Percentiles rank a stretch among this genome's conserved stretches.
Conservation (phyloP, 2,329 filamentous ascomycete genomes). For the Cladobotryum mycophilum region DNA sequence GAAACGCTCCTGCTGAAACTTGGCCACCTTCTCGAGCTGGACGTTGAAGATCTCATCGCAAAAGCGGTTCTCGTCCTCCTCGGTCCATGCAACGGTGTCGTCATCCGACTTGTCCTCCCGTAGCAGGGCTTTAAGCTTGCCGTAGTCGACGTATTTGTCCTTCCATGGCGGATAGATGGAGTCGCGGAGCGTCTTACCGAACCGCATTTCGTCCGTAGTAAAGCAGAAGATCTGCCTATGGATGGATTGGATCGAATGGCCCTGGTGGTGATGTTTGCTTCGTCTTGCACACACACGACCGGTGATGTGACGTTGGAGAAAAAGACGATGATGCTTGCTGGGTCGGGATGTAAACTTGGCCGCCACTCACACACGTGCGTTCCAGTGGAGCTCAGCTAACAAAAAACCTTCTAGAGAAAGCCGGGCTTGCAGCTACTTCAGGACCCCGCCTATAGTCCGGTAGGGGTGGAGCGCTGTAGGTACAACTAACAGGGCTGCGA, state of each 20-base stretch:
- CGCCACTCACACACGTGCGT: too few relatives aligned
- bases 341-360: too few relatives aligned
- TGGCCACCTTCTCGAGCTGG: conserved; percentile 89
- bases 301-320: too few relatives aligned
- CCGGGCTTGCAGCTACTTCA: neutral
- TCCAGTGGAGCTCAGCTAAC: too few relatives aligned
- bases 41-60: conserved; percentile 92
- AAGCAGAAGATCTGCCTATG: neutral
- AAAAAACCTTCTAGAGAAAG: too few relatives aligned
- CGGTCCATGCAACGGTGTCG: conserved; percentile 72
- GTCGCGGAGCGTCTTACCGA: conserved; percentile 79
- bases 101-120: conserved; percentile 63
- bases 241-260: neutral
- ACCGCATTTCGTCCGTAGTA: conserved; percentile 61
- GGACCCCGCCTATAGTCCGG: neutral
- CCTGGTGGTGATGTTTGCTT: neutral
- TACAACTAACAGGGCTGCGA: neutral
- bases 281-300: too few relatives aligned
- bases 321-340: too few relatives aligned
- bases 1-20: conserved; percentile 79
- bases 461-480: too few relatives aligned
- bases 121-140: conserved; percentile 82
- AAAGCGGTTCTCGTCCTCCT: conserved; percentile 87
- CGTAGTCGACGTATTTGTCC: conserved; percentile 91
- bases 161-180: conserved; percentile 84